Evolutionary conservation across 202 grass and related monocot species (phyloP).

Genomic region (Elaeis oleifera): DNA sequence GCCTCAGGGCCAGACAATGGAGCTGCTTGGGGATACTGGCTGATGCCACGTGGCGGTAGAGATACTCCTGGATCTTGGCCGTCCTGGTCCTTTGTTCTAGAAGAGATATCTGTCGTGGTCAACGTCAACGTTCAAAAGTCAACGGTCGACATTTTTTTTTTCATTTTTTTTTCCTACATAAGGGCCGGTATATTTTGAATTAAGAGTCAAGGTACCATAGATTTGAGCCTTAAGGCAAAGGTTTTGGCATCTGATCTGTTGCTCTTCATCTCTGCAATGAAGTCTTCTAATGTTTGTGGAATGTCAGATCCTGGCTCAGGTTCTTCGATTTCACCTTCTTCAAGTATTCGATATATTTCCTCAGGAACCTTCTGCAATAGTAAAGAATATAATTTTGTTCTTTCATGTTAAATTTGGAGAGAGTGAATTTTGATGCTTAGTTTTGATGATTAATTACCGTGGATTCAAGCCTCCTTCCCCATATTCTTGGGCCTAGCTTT

Average conservation of each 20-base stretch:
- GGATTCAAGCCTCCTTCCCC: slow-evolving; percentile 7
- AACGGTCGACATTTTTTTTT: not conserved
- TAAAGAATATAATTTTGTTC: too few relatives aligned
- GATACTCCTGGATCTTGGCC: slow-evolving; percentile 27
- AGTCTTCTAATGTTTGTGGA: slow-evolving; percentile 15
- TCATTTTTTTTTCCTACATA: too few relatives aligned
- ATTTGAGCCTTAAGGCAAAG: slow-evolving; percentile 21
- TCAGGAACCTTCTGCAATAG: slow-evolving; percentile 8
- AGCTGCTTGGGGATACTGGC: slow-evolving; percentile 25
- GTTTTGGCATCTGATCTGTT: slow-evolving; percentile 19
- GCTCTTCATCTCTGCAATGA: slow-evolving; percentile 20
- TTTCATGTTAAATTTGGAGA: not conserved
- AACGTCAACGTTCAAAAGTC: not conserved
- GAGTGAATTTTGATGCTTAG: too few relatives aligned
- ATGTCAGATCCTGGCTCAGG: slow-evolving; percentile 2
- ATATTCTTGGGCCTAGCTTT: slow-evolving; percentile 17
- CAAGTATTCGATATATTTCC: slow-evolving; percentile 14
- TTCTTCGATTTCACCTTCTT: slow-evolving; percentile 5
- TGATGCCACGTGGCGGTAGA: slow-evolving; percentile 28
- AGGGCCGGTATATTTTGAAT: too few relatives aligned
- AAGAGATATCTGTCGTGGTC: slow-evolving; percentile 2
- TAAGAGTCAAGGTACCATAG: slow-evolving; percentile 9
- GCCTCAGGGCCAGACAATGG: slow-evolving; percentile 15
- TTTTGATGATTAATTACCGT: not conserved
- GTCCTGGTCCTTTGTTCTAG: slow-evolving; percentile 19